Conservation (phyloP, 139 green algal species). For the Ettlia oleoabundans region DNA sequence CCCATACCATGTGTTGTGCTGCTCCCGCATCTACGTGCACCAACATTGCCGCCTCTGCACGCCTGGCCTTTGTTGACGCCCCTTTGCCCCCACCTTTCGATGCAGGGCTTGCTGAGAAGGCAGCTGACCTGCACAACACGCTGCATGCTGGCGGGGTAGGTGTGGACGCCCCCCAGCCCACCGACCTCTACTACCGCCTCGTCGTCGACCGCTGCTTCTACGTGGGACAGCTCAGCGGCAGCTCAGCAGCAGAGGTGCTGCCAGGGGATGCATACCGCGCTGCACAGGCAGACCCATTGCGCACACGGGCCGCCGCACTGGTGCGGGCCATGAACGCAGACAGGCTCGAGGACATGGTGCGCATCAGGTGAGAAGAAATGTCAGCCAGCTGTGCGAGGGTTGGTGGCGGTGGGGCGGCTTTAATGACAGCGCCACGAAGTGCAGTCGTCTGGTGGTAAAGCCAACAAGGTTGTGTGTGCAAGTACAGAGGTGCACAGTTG, state of each 20-base stretch:
- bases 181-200: constrained; percentile 53
- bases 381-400: not conserved
- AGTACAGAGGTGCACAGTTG: too few species aligned
- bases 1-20: too few species aligned
- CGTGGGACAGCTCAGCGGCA: constrained; percentile 54
- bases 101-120: constrained; percentile 38
- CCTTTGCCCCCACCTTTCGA: not conserved
- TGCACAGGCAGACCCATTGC: constrained; percentile 70
- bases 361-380: constrained; percentile 52
- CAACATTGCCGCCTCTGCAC: too few species aligned
- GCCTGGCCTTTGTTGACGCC: not conserved
- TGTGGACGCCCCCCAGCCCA: constrained; percentile 45
- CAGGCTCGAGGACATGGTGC: constrained; percentile 83
- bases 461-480: too few species aligned
- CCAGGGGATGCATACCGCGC: constrained; percentile 42
- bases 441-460: too few species aligned
- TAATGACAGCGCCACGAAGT: too few species aligned
- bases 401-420: not conserved
- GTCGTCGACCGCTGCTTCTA: constrained; percentile 63
- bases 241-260: constrained; percentile 38
- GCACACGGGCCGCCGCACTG: constrained; percentile 61
- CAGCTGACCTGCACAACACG: constrained; percentile 45
- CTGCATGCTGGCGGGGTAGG: constrained; percentile 47
- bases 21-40: too few species aligned
- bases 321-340: constrained; percentile 67